Evolutionary conservation across 495 filamentous ascomycete species (phyloP).

Genomic region (Talaromyces thailandensis): DNA sequence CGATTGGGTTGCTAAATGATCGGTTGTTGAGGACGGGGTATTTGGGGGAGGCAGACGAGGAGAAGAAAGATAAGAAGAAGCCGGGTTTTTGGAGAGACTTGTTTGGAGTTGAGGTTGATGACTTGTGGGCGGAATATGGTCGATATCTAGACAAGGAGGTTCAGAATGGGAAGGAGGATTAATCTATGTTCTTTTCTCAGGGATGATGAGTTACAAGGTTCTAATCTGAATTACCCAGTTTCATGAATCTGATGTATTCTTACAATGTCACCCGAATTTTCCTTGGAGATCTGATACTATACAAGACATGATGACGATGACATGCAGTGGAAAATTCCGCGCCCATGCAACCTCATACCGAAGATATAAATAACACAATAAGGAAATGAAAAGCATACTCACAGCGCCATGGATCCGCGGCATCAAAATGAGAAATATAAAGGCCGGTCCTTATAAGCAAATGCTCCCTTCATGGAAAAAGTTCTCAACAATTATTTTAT

Average conservation of each 20-base stretch:
- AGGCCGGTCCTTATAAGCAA: neutral
- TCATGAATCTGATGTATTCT: neutral
- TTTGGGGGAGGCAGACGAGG: constrained; percentile 22
- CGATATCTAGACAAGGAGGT: constrained; percentile 22
- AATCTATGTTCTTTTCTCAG: neutral
- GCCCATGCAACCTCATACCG: constrained; percentile 5
- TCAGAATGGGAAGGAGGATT: neutral
- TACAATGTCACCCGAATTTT: constrained; percentile 2
- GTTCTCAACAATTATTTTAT: neutral
- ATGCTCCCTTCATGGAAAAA: neutral
- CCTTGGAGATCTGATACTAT: constrained; percentile 4
- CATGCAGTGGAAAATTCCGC: constrained; percentile 2
- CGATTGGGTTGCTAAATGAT: constrained; percentile 67
- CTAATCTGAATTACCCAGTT: neutral
- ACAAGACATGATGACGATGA: constrained; percentile 4
- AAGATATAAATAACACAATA: constrained; percentile 7
- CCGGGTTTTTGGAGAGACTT: constrained; percentile 60
- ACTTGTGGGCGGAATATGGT: constrained; percentile 70
- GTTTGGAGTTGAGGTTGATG: constrained; percentile 52
- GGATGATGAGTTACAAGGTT: neutral
- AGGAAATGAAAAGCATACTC: neutral
- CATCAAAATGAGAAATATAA: constrained; percentile 1
- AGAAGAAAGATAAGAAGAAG: constrained; percentile 41
- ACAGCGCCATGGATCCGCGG: constrained; percentile 3
- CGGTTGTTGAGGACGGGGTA: constrained; percentile 45